Percentiles rank a stretch among this genome's conserved stretches.
Conservation (phyloP, 2,329 filamentous ascomycete genomes). For the Colletotrichum euphorbiae region DNA sequence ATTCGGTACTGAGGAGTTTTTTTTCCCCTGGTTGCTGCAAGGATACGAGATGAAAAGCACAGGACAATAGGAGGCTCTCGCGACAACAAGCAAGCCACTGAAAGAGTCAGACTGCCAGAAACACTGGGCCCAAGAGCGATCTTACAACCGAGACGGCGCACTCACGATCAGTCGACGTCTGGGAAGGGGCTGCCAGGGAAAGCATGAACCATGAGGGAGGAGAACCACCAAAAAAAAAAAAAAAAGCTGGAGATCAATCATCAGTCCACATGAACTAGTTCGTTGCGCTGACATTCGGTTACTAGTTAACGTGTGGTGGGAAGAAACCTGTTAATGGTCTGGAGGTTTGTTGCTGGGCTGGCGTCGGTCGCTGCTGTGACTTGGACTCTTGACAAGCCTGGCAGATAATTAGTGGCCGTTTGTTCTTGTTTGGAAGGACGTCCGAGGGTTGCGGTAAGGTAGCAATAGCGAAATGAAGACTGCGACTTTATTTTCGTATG, state of each 20-base stretch:
- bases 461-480: background rate
- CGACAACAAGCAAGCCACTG: background rate
- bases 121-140: constrained; percentile 24
- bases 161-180: constrained; percentile 12
- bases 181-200: constrained; percentile 9
- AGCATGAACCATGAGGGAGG: background rate
- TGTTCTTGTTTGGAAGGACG: constrained; percentile 16
- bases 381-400: constrained; percentile 24
- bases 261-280: constrained; percentile 25
- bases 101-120: constrained; percentile 19
- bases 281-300: constrained; percentile 23
- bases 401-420: constrained; percentile 1
- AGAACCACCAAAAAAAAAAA: background rate
- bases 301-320: constrained; percentile 1
- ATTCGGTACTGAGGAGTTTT: constrained; percentile 13
- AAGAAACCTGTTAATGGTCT: constrained; percentile 8
- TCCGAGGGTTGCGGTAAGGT: constrained; percentile 10
- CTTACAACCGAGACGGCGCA: constrained; percentile 27
- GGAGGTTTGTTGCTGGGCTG: background rate
- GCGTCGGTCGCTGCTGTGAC: background rate
- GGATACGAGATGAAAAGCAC: constrained; percentile 34
- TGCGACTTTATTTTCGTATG: constrained; percentile 13
- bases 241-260: constrained; percentile 14
- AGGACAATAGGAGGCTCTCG: constrained; percentile 34
- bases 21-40: background rate